A percentile compares a stretch with the other conserved stretches of the same genome.
Conservation (phyloP, 1,139 yeast species). For the Candida smagusa region DNA sequence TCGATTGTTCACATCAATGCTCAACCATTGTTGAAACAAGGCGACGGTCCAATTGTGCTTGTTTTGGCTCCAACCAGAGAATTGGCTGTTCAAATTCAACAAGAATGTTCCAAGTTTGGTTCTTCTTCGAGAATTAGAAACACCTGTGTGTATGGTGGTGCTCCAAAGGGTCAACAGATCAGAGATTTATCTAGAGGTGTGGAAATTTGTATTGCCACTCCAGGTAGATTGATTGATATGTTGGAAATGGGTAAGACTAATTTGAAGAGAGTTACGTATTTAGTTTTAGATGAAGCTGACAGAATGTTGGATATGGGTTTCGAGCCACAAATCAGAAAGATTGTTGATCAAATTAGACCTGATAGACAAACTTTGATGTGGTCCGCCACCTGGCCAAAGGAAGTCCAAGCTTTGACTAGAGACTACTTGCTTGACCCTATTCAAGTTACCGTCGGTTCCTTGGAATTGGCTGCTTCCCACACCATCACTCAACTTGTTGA, state of each 20-base stretch:
- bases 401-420: conserved; percentile 86
- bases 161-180: conserved; percentile 95
- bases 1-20: conserved; percentile 97
- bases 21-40: conserved; percentile 86
- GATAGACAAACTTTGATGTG: conserved; percentile 98
- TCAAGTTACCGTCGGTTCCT: conserved; percentile 94
- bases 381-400: conserved; percentile 99
- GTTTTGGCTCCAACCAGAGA: conserved; percentile 99
- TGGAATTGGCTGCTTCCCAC: conserved; percentile 95
- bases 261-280: conserved; percentile 91
- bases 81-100: conserved; percentile 95
- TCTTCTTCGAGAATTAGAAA: conserved; percentile 88
- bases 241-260: conserved; percentile 93
- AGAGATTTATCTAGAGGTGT: conserved; percentile 94
- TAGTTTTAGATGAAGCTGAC: conserved; percentile 96
- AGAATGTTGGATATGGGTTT: conserved; percentile 97
- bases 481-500: conserved; percentile 92
- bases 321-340: conserved; percentile 94
- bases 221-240: conserved; percentile 98
- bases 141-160: conserved; percentile 99
- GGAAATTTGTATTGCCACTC: conserved; percentile 94
- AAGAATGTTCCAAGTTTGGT: conserved; percentile 94
- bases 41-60: conserved; percentile 96
- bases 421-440: conserved; percentile 91
- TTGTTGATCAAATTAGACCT: conserved; percentile 92